phyloP scores from a whole-genome alignment of 116 monocot genomes.

The Zostera marina region DNA sequence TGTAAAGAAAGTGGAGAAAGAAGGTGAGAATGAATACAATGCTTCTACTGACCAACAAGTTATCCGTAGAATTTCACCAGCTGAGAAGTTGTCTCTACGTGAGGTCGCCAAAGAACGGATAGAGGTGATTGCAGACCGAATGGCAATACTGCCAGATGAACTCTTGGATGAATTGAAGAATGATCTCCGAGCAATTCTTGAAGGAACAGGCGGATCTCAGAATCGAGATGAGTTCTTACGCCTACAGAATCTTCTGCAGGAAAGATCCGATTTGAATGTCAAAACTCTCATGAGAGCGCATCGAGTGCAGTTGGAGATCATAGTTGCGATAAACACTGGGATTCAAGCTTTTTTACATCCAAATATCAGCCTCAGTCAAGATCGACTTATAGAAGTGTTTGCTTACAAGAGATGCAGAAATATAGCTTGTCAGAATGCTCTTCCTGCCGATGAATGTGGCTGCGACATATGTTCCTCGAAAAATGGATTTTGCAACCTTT shows the following conservation, averaged over 20 bases:
- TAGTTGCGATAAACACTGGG: conserved; percentile 83
- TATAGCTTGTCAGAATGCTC: conserved; percentile 65
- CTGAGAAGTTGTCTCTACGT: conserved; percentile 41
- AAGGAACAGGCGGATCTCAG: conserved; percentile 72
- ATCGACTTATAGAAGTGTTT: conserved; percentile 70
- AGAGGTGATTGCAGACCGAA: conserved; percentile 53
- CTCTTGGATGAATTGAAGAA: conserved; percentile 67
- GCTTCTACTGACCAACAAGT: conserved; percentile 27
- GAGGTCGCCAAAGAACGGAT: conserved; percentile 64
- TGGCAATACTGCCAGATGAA: conserved; percentile 59
- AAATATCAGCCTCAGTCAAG: conserved; percentile 58
- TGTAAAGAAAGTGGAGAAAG: conserved; percentile 38
- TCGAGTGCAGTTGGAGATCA: conserved; percentile 72
- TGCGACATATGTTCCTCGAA: conserved; percentile 62
- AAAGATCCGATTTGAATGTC: conserved; percentile 48
- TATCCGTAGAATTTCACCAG: conserved; percentile 33
- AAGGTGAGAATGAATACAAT: conserved; percentile 26
- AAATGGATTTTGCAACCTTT: conserved; percentile 84
- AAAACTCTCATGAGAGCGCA: conserved; percentile 52
- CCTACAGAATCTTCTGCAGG: conserved; percentile 66
- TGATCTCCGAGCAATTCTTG: conserved; percentile 67
- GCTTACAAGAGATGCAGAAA: conserved; percentile 87
- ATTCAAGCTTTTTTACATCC: conserved; percentile 92
- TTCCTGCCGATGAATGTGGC: conserved; percentile 83
- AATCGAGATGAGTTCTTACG: conserved; percentile 67